Evolutionary conservation across 2,329 filamentous ascomycete genomes (phyloP).

Genomic region (Trichoderma atroviride): DNA sequence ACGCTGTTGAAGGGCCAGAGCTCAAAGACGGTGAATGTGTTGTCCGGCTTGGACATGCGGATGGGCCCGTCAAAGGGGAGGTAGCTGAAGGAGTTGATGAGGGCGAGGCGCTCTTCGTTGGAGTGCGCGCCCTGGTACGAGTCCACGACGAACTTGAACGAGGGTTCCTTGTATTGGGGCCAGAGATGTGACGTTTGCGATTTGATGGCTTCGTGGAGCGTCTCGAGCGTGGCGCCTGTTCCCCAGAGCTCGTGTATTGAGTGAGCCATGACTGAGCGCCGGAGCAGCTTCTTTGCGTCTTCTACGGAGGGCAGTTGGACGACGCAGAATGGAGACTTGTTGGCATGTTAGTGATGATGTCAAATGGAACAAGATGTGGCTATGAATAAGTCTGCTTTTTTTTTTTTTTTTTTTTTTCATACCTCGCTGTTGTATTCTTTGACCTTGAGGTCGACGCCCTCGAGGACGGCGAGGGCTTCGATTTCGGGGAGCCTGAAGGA

Average conservation of each 20-base stretch:
- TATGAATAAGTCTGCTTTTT: background rate
- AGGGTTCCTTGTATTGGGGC: conserved; percentile 62
- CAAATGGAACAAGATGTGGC: background rate
- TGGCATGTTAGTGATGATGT: background rate
- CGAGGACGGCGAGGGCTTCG: conserved; percentile 72
- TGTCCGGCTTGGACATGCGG: conserved; percentile 70
- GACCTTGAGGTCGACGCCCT: conserved; percentile 69
- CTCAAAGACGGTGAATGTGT: conserved; percentile 81
- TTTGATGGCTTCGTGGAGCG: conserved; percentile 68
- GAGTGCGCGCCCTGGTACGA: conserved; percentile 76
- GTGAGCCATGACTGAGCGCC: conserved; percentile 78
- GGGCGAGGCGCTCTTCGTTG: conserved; percentile 62
- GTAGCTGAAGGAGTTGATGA: conserved; percentile 83
- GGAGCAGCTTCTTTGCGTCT: conserved; percentile 67
- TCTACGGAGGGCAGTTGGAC: conserved; percentile 67
- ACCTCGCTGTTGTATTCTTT: conserved; percentile 76
- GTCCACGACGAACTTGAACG: conserved; percentile 86
- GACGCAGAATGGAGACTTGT: conserved; percentile 91
- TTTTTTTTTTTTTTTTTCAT: too few species aligned
- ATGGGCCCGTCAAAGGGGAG: conserved; percentile 79
- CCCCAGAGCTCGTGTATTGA: conserved; percentile 92
- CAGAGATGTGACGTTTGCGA: conserved; percentile 64
- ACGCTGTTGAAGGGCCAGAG: conserved; percentile 67
- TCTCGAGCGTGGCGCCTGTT: conserved; percentile 64
- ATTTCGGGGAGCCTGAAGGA: conserved; percentile 87